A percentile compares a stretch with the other conserved stretches of the same genome.
Conservation (phyloP, 129 eudicot species). For the Tanacetum coccineum region DNA sequence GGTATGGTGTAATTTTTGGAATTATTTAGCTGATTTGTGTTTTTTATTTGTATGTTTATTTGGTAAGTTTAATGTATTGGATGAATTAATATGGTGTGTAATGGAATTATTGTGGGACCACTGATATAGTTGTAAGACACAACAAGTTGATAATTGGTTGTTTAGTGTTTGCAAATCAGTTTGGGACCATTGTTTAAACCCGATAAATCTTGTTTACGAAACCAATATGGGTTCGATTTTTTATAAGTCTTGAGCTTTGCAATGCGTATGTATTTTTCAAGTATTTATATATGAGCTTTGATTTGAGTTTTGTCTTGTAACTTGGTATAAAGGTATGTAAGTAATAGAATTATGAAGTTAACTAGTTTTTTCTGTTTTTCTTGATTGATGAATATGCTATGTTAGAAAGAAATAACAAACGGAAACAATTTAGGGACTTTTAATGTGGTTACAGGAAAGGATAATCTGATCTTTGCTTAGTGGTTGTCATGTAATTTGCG, state of each 20-base stretch:
- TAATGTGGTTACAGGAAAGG: background rate
- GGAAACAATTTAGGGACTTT: background rate
- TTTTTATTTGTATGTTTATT: background rate
- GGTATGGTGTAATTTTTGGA: background rate
- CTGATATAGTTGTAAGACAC: slow-evolving; percentile 5
- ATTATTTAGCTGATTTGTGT: background rate
- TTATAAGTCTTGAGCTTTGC: no score
- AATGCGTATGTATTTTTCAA: no score
- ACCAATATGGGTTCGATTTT: background rate
- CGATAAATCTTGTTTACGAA: slow-evolving; percentile 4
- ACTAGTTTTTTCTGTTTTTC: background rate
- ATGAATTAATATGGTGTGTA: slow-evolving; percentile 1
- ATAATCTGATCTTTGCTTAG: background rate
- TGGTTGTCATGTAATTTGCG: background rate
- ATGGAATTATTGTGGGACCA: slow-evolving; percentile 2
- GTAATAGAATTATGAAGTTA: background rate
- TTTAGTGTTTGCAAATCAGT: slow-evolving; percentile 2
- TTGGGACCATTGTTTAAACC: slow-evolving; percentile 3
- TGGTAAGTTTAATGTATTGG: background rate
- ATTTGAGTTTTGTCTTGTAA: background rate
- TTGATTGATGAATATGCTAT: background rate
- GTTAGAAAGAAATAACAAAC: background rate
- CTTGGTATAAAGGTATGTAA: background rate
- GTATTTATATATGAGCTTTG: background rate
- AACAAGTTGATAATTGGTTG: background rate